Evolutionary conservation across 2,329 filamentous ascomycete genomes (phyloP).

Genomic region (Elsinoe necatrix): DNA sequence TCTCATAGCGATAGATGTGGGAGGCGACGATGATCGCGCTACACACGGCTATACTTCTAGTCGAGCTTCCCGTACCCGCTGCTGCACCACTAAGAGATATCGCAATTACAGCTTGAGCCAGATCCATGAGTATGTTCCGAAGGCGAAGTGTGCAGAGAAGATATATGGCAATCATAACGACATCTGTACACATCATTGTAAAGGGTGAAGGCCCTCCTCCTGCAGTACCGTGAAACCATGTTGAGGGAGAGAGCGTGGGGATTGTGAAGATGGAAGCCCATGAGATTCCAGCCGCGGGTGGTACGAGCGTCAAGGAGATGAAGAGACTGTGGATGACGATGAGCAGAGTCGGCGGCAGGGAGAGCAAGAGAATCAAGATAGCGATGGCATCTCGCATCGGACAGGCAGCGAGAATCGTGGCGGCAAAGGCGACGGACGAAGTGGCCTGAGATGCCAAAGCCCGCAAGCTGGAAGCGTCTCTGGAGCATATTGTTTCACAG

Average conservation of each 20-base stretch:
- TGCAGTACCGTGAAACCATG: constrained; percentile 81
- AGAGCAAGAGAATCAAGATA: constrained; percentile 90
- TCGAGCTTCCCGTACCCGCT: constrained; percentile 57
- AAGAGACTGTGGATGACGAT: constrained; percentile 88
- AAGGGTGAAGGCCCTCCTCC: constrained; percentile 72
- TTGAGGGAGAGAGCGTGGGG: constrained; percentile 61
- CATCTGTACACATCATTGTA: constrained; percentile 75
- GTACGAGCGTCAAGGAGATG: constrained; percentile 85
- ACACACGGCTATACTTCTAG: constrained; percentile 63
- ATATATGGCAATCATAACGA: constrained; percentile 67
- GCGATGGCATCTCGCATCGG: constrained; percentile 92
- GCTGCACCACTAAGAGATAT: constrained; percentile 80
- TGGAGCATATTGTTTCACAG: constrained; percentile 14
- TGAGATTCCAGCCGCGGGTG: constrained; percentile 63
- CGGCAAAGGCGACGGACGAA: constrained; percentile 66
- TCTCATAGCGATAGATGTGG: constrained; percentile 47
- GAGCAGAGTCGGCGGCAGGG: constrained; percentile 78
- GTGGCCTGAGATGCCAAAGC: constrained; percentile 60
- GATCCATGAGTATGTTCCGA: constrained; percentile 79
- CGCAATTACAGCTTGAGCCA: constrained; percentile 88
- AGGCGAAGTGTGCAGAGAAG: constrained; percentile 48
- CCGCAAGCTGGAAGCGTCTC: constrained; percentile 39
- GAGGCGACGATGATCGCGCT: constrained; percentile 55
- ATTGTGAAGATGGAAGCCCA: constrained; percentile 44
- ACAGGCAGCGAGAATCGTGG: constrained; percentile 81